A percentile compares a stretch with the other conserved stretches of the same genome.
phyloP scores from a whole-genome alignment of 805 yeast genomes.

The Candida maris region DNA sequence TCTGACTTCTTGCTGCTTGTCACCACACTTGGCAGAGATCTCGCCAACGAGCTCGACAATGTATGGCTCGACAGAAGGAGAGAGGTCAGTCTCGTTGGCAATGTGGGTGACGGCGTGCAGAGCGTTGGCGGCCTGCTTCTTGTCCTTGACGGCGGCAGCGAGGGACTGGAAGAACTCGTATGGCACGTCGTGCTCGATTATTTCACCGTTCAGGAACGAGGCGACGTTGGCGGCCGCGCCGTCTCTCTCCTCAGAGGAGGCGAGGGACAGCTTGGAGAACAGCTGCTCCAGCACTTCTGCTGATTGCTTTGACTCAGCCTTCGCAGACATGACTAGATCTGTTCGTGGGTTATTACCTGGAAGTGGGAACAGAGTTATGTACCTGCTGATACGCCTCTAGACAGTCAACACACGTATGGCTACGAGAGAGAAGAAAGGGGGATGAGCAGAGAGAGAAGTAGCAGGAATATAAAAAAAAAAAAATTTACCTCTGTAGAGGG shows the following conservation, averaged over 20 bases:
- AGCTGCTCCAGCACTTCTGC: conserved; percentile 88
- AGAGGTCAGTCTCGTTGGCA: conserved; percentile 70
- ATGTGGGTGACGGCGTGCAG: conserved; percentile 81
- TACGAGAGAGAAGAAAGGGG: not conserved
- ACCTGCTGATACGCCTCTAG: conserved; percentile 1
- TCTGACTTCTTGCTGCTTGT: conserved; percentile 77
- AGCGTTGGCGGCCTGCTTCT: conserved; percentile 81
- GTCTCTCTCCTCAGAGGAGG: conserved; percentile 76
- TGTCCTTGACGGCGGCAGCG: conserved; percentile 70
- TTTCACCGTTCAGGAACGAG: conserved; percentile 91
- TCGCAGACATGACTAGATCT: conserved; percentile 24
- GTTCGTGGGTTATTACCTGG: conserved; percentile 2
- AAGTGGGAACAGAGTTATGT: conserved; percentile 2
- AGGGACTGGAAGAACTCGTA: conserved; percentile 77
- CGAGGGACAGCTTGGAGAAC: conserved; percentile 87
- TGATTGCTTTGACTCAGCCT: conserved; percentile 60
- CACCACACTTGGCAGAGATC: conserved; percentile 80
- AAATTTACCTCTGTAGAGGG: not conserved
- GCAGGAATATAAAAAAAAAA: not conserved
- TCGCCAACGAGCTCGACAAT: conserved; percentile 71
- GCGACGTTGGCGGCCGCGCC: conserved; percentile 88
- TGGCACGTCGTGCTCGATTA: conserved; percentile 98
- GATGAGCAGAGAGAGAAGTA: not conserved
- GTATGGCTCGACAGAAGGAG: conserved; percentile 95
- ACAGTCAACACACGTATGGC: conserved; percentile 2